Evolutionary conservation across 208 protist species (phyloP).

Genomic region (Trypanosoma scelopori): DNA sequence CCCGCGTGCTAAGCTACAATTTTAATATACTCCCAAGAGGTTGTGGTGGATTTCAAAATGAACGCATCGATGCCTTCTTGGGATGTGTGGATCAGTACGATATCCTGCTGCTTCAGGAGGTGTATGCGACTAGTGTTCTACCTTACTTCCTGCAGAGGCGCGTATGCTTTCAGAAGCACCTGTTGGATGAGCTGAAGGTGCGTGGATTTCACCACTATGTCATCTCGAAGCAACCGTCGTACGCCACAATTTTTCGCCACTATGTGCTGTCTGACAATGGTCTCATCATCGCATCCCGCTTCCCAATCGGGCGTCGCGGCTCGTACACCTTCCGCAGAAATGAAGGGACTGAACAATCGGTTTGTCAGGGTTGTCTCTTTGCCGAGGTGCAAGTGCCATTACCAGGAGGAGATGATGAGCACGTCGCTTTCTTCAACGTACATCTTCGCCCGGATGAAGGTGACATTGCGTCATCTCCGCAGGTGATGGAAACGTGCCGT

Average conservation of each 20-base stretch:
- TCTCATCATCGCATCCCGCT: slow-evolving; percentile 84
- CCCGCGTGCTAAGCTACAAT: slow-evolving; percentile 88
- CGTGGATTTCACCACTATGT: slow-evolving; percentile 85
- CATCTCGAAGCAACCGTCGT: slow-evolving; percentile 81
- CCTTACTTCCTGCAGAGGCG: slow-evolving; percentile 75
- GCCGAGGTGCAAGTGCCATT: slow-evolving; percentile 76
- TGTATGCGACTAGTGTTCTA: slow-evolving; percentile 77
- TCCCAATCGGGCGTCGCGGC: slow-evolving; percentile 76
- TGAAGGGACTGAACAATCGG: slow-evolving; percentile 37
- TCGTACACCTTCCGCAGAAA: slow-evolving; percentile 81
- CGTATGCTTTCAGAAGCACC: slow-evolving; percentile 71
- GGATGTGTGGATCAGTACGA: slow-evolving; percentile 69
- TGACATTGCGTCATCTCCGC: slow-evolving; percentile 45
- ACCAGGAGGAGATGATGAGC: slow-evolving; percentile 25
- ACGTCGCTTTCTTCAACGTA: slow-evolving; percentile 82
- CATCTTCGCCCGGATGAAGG: slow-evolving; percentile 77
- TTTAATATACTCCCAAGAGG: slow-evolving; percentile 87
- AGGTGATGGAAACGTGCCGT: slow-evolving; percentile 72
- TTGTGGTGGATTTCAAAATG: slow-evolving; percentile 78
- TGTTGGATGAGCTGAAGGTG: slow-evolving; percentile 70
- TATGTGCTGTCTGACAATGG: slow-evolving; percentile 83
- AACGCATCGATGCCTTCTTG: slow-evolving; percentile 82
- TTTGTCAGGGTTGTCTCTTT: slow-evolving; percentile 79
- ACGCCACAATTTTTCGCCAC: slow-evolving; percentile 76
- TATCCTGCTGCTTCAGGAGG: slow-evolving; percentile 83